Base-by-base conservation (phyloP, 441 rosid genomes). In the Omphalea diandra region DNA sequence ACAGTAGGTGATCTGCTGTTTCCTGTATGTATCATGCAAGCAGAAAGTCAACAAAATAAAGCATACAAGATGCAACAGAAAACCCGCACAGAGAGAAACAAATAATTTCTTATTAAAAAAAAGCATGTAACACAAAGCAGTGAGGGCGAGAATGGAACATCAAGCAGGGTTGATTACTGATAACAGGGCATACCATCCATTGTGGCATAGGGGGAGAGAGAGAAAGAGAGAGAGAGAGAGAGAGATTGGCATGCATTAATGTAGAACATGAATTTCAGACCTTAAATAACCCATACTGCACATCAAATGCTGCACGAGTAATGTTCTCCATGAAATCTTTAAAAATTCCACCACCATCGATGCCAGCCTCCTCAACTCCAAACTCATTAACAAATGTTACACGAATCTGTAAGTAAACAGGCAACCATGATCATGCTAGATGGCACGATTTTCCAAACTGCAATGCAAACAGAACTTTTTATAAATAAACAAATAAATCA, bases 291-390 rank as follows among this genome's bases (percentile, higher is more conserved):
- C 99, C 98, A 79, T 93, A 93, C 77, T 96, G 99, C 80, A 91
- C 94, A 78, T 93, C 97, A 71, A 96, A 96, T 60, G 98, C 99
- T 52, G 99, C 97, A 65, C 92, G 91, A 58, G 96, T 88, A 65
- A 96, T 96, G 74, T 96, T 96, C 78, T 96, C 98, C 99, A 96
- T 93, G 78, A 96, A 96, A 87, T 96, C 99, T 86, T 96, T 96
- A 83, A 96, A 96, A 79, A 96, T 96, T 61, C 98, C 99, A 74
- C 98, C 99, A 67, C 99, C 99, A 81, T 96, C 99, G 70, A 96
- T 93, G 62, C 99, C 99, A 83, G 99, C 99, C 83, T 96, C 99
- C 86, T 96, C 99, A 68, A 90, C 99, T 80, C 99, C 99, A 75
- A 91, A 88, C 82, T 96, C 99, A 77, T 96, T 96, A 68, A 96